Percentiles rank a stretch among this genome's conserved stretches.
Evolutionary conservation across 352 stramenopile species (phyloP).

Genomic region (Globisporangium nunn): DNA sequence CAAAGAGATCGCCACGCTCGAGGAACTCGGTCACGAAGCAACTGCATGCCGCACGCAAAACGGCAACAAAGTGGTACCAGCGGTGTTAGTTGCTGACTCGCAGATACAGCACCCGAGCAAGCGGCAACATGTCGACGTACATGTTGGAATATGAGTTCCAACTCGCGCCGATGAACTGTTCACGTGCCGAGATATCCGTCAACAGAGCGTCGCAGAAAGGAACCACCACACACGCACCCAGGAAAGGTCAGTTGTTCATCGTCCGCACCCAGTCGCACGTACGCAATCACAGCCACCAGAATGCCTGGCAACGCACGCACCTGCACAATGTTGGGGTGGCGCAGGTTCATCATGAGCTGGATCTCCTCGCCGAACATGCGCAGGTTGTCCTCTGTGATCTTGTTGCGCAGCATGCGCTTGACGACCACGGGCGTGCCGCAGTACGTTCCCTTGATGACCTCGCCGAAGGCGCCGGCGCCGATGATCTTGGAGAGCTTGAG

Average conservation of each 20-base stretch:
- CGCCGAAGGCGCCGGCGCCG: constrained; percentile 74
- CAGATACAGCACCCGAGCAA: not conserved
- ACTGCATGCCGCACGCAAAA: constrained; percentile 31
- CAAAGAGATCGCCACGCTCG: constrained; percentile 78
- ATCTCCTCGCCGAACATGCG: constrained; percentile 88
- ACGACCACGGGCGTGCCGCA: constrained; percentile 84
- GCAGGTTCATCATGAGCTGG: constrained; percentile 88
- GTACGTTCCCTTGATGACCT: constrained; percentile 88
- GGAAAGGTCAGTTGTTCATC: not conserved
- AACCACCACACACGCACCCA: not conserved
- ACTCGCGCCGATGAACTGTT: constrained; percentile 82
- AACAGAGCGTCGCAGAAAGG: not conserved
- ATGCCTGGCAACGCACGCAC: constrained; percentile 9
- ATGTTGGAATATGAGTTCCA: constrained; percentile 91
- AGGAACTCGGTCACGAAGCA: constrained; percentile 87
- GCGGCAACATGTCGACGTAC: constrained; percentile 29
- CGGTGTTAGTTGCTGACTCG: not conserved
- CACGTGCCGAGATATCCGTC: not conserved
- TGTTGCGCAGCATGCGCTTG: constrained; percentile 86
- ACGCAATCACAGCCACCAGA: not conserved
- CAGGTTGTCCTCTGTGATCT: constrained; percentile 86
- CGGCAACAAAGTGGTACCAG: too few species aligned
- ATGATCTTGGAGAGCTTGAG: constrained; percentile 87
- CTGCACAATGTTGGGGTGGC: constrained; percentile 85
- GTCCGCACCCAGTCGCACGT: not conserved